Base-by-base conservation (phyloP, 164 flowering plant genomes). In the Magnolia kwangsiensis region DNA sequence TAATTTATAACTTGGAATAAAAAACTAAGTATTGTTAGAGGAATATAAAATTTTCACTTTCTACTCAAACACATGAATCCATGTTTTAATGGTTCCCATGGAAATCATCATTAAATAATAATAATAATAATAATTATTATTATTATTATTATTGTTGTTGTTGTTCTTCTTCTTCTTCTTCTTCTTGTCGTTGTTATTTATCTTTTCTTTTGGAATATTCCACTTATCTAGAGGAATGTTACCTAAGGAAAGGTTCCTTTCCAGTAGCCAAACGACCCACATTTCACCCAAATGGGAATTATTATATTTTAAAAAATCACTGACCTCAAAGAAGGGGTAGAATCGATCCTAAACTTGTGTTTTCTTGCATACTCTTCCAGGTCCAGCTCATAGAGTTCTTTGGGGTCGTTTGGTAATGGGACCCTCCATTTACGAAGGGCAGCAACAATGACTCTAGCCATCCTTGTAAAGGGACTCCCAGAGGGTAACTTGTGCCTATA, bases 401-500 rank as follows among this genome's bases (percentile, higher is more conserved):
- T 78, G 21, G 81, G 78, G 67, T 83, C 81, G 76, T 20, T 68
- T 8, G 85, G 81, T 14, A 72, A 55, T 19, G 72, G 71, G 2
- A 72, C 78, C 18, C 65, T 80, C 85, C 78, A 76, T 50, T 81
- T 83, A 31, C 78, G 61, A 1, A 64, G 0, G 16, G 81, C 72
- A 64, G 81, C 83, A 49, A 81, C 85, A 0, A 83, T 23, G 69
- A 81, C 83, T 61, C 70, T 71, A 23, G 78, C 80, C 73, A 83
- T 83, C 67, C 78, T 75, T 8, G 83, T 79, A 7, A 83, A 77
- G 45, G 84, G 86, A 63, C 83, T 83, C 51, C 83, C 86, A 2
- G 81, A 24, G 1, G 82, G 80, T 23, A 66, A 59, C 45, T 75
- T 83, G 72, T 83, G 85, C 75, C 85, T 74, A 59, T 83, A 83